Evolutionary conservation across 176 grass and related monocot species (phyloP).

Genomic region (sorghum (Sorghum bicolor)): Sorghum_bicolor_NCBIv3 NC_012872.2:6913501-6914000

Average conservation of each 20-base stretch:
- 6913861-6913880: not conserved
- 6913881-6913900: accelerated
- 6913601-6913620: not conserved
- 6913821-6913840: not conserved
- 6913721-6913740: not conserved
- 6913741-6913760: accelerated
- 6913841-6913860: accelerated
- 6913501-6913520: not conserved
- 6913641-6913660: not conserved
- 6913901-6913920: not conserved
- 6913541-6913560: not conserved
- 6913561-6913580: not conserved
- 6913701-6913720: not conserved
- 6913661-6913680: not conserved
- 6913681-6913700: not conserved
- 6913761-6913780: conserved; percentile 7
- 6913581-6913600: not conserved
- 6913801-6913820: accelerated
- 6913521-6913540: not conserved
- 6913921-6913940: not conserved
- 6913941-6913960: not conserved
- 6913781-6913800: conserved; percentile 7
- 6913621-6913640: not conserved
- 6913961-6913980: not conserved
- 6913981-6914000: not conserved